Conservation (phyloP, 2,329 filamentous ascomycete species). For the Rhynchosporium secalis region DNA sequence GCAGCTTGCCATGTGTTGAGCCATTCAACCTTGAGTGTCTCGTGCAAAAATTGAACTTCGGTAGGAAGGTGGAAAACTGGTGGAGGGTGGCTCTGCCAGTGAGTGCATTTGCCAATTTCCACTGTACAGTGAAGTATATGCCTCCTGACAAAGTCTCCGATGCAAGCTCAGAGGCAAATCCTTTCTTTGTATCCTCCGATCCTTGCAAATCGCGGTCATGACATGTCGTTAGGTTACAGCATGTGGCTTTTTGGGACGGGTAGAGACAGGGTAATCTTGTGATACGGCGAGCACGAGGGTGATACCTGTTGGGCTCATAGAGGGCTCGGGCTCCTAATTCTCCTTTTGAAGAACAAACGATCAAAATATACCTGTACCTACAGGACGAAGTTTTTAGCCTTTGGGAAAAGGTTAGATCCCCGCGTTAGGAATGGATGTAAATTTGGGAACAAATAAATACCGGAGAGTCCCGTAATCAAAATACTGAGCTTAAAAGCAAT, state of each 20-base stretch:
- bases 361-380: no score
- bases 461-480: no score
- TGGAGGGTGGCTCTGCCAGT: background rate
- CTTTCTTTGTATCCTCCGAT: slow-evolving; percentile 21
- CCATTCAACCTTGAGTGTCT: background rate
- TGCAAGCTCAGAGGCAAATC: slow-evolving; percentile 8
- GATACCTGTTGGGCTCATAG: background rate
- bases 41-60: slow-evolving; percentile 3
- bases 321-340: background rate
- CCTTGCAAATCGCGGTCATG: background rate
- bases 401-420: background rate
- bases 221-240: background rate
- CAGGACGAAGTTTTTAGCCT: no score
- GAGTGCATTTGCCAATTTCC: background rate
- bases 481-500: no score
- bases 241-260: background rate
- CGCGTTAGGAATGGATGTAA: background rate
- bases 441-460: background rate
- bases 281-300: slow-evolving; percentile 18
- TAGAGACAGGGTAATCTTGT: slow-evolving; percentile 21
- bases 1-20: slow-evolving; percentile 12
- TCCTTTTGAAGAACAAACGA: no score
- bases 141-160: slow-evolving; percentile 17
- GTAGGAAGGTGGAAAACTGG: background rate
- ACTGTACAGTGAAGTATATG: background rate